phyloP scores from a whole-genome alignment of 208 protist species.

The Acanthamoeba castellanii region DNA sequence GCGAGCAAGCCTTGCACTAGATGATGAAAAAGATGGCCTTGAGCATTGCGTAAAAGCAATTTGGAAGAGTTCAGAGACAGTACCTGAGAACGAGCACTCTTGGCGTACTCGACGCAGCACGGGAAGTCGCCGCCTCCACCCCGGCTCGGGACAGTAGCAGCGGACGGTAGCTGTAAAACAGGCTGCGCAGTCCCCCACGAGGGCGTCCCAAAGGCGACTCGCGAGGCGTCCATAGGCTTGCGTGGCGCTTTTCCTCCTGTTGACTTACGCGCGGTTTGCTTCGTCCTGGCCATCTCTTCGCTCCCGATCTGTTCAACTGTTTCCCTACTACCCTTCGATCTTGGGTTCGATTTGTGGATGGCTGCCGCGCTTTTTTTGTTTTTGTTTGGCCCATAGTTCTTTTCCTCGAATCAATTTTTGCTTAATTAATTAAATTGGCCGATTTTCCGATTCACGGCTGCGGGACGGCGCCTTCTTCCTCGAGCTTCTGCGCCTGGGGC shows the following conservation, averaged over 20 bases:
- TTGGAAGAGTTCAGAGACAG: too few relatives aligned
- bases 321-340: too few relatives aligned
- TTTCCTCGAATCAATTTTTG: not conserved
- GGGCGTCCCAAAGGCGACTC: too few relatives aligned
- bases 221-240: constrained; percentile 94
- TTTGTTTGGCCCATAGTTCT: not conserved
- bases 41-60: not conserved
- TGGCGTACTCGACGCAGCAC: constrained; percentile 51
- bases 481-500: not conserved
- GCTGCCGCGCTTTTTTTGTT: not conserved
- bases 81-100: not conserved
- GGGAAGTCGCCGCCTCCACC: not conserved
- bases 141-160: not conserved
- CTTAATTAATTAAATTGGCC: not conserved
- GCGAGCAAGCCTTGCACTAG: not conserved
- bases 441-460: too few relatives aligned
- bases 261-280: constrained; percentile 98
- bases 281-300: constrained; percentile 96
- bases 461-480: not conserved
- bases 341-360: too few relatives aligned
- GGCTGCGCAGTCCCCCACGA: too few relatives aligned
- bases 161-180: not conserved
- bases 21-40: not conserved
- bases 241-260: constrained; percentile 96
- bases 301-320: not conserved